Evolutionary conservation across 2,329 filamentous ascomycete genomes (phyloP).

Genomic region (Curvularia sp.): DNA sequence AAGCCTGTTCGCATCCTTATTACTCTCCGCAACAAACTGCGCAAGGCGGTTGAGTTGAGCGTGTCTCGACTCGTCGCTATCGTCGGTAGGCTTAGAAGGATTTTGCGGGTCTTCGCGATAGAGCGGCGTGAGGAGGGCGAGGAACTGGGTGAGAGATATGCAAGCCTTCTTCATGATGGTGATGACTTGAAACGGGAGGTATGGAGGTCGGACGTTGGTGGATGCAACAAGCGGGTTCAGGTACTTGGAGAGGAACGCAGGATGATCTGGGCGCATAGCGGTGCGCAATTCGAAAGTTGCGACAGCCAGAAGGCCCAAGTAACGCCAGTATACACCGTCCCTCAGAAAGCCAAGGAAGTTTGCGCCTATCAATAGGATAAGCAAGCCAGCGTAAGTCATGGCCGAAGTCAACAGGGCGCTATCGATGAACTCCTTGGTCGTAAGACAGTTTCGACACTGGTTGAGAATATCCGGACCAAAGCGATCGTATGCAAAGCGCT

Average conservation of each 20-base stretch:
- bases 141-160: slow-evolving; percentile 65
- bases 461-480: slow-evolving; percentile 74
- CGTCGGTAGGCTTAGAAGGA: slow-evolving; percentile 29
- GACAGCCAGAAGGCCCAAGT: slow-evolving; percentile 60
- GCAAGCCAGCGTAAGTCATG: slow-evolving; percentile 39
- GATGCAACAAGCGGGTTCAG: slow-evolving; percentile 57
- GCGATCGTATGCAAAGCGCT: slow-evolving; percentile 81
- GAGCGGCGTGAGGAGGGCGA: slow-evolving; percentile 45
- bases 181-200: slow-evolving; percentile 86
- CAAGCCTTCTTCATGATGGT: slow-evolving; percentile 75
- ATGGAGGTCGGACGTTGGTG: slow-evolving; percentile 61
- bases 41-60: slow-evolving; percentile 74
- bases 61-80: slow-evolving; percentile 49
- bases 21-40: slow-evolving; percentile 63
- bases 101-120: slow-evolving; percentile 42
- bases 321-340: slow-evolving; percentile 55
- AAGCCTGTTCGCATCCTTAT: slow-evolving; percentile 73
- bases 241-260: slow-evolving; percentile 53
- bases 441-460: slow-evolving; percentile 63
- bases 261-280: slow-evolving; percentile 60
- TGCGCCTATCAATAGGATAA: slow-evolving; percentile 39
- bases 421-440: slow-evolving; percentile 74
- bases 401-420: slow-evolving; percentile 61
- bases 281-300: slow-evolving; percentile 64
- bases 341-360: slow-evolving; percentile 46